Percentiles rank a stretch among this genome's conserved stretches.
Evolutionary conservation across 352 stramenopile genomes (phyloP).

Genomic region (Phytopythium ostracodes): DNA sequence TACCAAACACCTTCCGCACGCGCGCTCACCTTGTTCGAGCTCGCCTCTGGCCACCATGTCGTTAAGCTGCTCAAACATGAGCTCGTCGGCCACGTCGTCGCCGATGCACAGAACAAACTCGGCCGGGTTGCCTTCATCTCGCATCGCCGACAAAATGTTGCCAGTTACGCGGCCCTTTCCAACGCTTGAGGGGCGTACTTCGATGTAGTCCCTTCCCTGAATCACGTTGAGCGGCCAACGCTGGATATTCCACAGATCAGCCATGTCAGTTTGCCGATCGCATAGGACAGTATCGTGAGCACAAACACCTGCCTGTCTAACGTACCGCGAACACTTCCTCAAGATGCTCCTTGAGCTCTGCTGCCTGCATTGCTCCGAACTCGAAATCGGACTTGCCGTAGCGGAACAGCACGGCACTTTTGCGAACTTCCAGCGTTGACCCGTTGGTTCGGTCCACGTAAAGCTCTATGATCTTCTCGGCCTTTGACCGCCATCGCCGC

Average conservation of each 20-base stretch:
- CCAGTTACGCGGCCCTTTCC: slow-evolving; percentile 96
- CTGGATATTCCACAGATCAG: slow-evolving; percentile 11
- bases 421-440: slow-evolving; percentile 96
- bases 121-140: slow-evolving; percentile 53
- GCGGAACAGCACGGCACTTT: slow-evolving; percentile 97
- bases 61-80: slow-evolving; percentile 91
- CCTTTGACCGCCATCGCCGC: slow-evolving; percentile 93
- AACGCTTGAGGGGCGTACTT: slow-evolving; percentile 95
- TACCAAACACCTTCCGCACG: neutral
- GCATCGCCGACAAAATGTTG: slow-evolving; percentile 87
- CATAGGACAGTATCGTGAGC: no score
- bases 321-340: slow-evolving; percentile 84
- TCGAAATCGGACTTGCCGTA: slow-evolving; percentile 98
- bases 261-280: neutral
- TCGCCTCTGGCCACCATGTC: slow-evolving; percentile 35
- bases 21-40: slow-evolving; percentile 40
- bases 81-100: slow-evolving; percentile 98
- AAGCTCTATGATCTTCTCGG: slow-evolving; percentile 95
- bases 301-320: no score
- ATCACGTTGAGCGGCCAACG: slow-evolving; percentile 76
- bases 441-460: slow-evolving; percentile 98
- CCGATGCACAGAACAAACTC: slow-evolving; percentile 98
- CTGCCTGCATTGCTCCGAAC: slow-evolving; percentile 96
- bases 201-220: slow-evolving; percentile 95
- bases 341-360: slow-evolving; percentile 97